A percentile compares a stretch with the other conserved stretches of the same genome.
These are phyloP conservation scores for Gardenia jasminoides DNA, from an alignment of 257 asterid genomes.

Conservation along the genomic window DNA sequence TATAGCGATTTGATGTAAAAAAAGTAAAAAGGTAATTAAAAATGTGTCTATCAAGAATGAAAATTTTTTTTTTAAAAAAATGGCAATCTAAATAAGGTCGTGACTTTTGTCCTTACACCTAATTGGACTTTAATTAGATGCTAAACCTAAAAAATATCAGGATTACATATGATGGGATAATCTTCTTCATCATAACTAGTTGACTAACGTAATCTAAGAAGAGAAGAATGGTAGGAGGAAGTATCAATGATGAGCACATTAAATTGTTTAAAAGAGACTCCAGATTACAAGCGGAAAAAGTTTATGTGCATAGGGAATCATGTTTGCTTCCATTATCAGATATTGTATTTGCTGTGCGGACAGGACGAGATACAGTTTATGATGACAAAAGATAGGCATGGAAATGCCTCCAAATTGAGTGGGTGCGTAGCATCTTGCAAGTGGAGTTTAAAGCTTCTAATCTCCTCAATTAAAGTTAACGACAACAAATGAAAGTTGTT, in stretches of 20 bases:
- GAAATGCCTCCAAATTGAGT: slow-evolving; percentile 11
- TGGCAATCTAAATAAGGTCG: too few relatives aligned
- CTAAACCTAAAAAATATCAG: too few relatives aligned
- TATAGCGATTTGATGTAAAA: too few relatives aligned
- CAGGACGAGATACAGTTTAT: slow-evolving; percentile 19
- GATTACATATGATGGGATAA: not conserved
- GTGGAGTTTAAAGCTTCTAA: slow-evolving; percentile 22
- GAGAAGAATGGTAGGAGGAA: not conserved
- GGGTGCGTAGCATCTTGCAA: slow-evolving; percentile 16
- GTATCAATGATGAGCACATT: not conserved
- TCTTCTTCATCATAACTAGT: slow-evolving; percentile 10
- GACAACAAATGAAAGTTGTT: not conserved
- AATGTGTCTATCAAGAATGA: too few relatives aligned
- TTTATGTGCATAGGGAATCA: not conserved
- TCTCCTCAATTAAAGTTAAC: not conserved
- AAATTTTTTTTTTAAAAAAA: too few relatives aligned
- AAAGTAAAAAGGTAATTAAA: too few relatives aligned
- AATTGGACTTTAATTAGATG: too few relatives aligned
- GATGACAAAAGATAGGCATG: slow-evolving; percentile 25
- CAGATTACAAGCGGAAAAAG: not conserved
- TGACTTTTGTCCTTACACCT: too few relatives aligned
- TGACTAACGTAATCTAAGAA: slow-evolving; percentile 10
- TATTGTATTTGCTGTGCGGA: slow-evolving; percentile 4
- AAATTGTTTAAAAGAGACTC: not conserved
- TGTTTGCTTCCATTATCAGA: slow-evolving; percentile 18